A percentile compares a stretch with the other conserved stretches of the same genome.
Conservation (phyloP, 371 early-diverging fungal genomes). For the Sanchytrium tribonematis region DNA sequence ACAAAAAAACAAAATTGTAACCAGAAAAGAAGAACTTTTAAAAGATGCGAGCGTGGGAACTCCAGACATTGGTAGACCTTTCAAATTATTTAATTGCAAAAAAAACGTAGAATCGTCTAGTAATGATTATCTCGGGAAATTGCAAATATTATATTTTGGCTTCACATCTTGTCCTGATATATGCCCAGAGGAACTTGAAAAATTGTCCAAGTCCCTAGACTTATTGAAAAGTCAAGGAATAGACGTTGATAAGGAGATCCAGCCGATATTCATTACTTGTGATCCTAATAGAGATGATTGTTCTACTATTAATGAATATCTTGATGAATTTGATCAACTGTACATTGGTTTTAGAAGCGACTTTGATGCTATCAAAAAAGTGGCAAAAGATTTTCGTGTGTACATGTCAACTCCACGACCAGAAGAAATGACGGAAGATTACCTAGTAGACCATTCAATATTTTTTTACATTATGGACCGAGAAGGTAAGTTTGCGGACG, state of each 20-base stretch:
- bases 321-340: constrained; percentile 72
- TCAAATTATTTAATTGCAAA: neutral
- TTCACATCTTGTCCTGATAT: constrained; percentile 95
- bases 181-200: constrained; percentile 91
- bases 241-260: constrained; percentile 26
- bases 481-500: constrained; percentile 59
- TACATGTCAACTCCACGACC: constrained; percentile 63
- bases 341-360: constrained; percentile 73
- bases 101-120: neutral
- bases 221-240: constrained; percentile 20
- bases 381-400: constrained; percentile 70
- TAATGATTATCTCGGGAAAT: constrained; percentile 39
- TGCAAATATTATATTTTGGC: constrained; percentile 75
- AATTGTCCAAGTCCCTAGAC: constrained; percentile 71
- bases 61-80: neutral
- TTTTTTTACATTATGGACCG: constrained; percentile 88
- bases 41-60: neutral
- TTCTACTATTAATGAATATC: constrained; percentile 50
- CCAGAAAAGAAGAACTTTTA: neutral
- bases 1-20: neutral
- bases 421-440: constrained; percentile 58
- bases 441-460: constrained; percentile 88
- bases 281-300: constrained; percentile 79
- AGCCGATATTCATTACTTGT: constrained; percentile 80
- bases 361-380: constrained; percentile 41